These are phyloP conservation scores for Albizia julibrissin DNA, from an alignment of 306 rosid species.

Conservation along the genomic window DNA sequence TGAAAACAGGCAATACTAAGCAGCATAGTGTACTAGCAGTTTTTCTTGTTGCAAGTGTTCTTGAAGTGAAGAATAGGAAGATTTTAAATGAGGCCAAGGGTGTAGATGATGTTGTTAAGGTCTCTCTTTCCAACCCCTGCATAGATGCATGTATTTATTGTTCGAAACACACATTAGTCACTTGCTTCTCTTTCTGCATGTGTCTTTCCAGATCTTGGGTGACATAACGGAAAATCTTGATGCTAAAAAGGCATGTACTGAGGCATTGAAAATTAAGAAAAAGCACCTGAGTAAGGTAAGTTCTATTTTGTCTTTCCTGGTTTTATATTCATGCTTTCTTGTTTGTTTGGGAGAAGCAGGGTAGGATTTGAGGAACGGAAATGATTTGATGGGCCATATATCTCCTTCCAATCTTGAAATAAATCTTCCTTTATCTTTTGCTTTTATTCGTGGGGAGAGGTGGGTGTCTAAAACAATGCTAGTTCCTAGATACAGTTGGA, in stretches of 20 bases:
- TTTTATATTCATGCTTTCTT: conserved; percentile 7
- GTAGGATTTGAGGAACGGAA: not conserved
- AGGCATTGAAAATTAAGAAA: conserved; percentile 87
- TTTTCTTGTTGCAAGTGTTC: conserved; percentile 91
- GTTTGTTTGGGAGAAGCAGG: not conserved
- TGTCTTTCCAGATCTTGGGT: conserved; percentile 71
- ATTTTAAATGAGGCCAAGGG: conserved; percentile 88
- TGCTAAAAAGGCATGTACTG: conserved; percentile 78
- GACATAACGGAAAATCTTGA: conserved; percentile 78
- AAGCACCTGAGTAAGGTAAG: conserved; percentile 79
- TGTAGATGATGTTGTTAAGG: conserved; percentile 87
- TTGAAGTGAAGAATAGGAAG: conserved; percentile 75
- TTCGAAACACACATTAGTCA: not conserved
- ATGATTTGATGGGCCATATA: not conserved
- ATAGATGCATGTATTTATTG: not conserved
- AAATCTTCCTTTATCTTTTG: not conserved
- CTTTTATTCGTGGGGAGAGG: conserved; percentile 2
- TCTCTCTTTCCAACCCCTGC: conserved; percentile 28
- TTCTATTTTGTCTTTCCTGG: conserved; percentile 23
- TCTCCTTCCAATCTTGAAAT: not conserved
- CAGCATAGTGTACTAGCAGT: conserved; percentile 61
- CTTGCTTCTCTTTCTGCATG: conserved; percentile 30
- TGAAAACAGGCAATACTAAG: conserved; percentile 60
- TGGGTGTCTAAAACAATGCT: not conserved
- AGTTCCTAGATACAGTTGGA: conserved; percentile 2